These are phyloP conservation scores for barrel medic (Medicago truncatula) DNA, from an alignment of 306 rosid species.

Conservation along the genomic window DNA sequence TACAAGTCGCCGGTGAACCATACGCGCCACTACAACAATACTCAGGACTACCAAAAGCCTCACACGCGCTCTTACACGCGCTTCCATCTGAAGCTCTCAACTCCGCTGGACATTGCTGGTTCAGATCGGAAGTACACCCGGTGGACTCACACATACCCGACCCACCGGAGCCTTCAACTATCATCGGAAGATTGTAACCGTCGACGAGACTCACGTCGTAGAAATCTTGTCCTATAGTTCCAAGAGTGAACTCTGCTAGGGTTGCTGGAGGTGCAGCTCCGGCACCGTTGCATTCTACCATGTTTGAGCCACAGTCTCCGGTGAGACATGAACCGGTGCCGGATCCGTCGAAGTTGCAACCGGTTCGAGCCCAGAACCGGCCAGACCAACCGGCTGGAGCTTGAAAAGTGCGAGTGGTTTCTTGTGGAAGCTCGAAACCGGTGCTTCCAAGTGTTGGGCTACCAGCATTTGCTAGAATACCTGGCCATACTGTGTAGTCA, in stretches of 20 bases:
- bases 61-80: constrained; percentile 98
- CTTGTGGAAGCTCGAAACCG: constrained; percentile 87
- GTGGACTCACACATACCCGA: constrained; percentile 78
- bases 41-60: constrained; percentile 87
- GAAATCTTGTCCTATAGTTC: constrained; percentile 84
- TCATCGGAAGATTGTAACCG: constrained; percentile 85
- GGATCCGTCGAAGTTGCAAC: constrained; percentile 79
- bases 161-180: constrained; percentile 85
- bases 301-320: constrained; percentile 90
- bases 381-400: constrained; percentile 99
- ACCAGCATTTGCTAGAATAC: constrained; percentile 86
- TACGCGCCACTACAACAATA: constrained; percentile 86
- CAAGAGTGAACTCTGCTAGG: constrained; percentile 90
- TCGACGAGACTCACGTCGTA: constrained; percentile 97
- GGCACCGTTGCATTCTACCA: constrained; percentile 82
- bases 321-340: constrained; percentile 79
- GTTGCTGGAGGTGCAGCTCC: constrained; percentile 95
- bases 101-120: constrained; percentile 82
- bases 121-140: constrained; percentile 85
- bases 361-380: constrained; percentile 91
- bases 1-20: constrained; percentile 69
- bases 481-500: constrained; percentile 91
- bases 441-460: constrained; percentile 72
- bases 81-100: constrained; percentile 62
- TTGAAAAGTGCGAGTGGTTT: constrained; percentile 67